Conservation (phyloP, 2,329 filamentous ascomycete species). For the Bipolaris sorokiniana region DNA sequence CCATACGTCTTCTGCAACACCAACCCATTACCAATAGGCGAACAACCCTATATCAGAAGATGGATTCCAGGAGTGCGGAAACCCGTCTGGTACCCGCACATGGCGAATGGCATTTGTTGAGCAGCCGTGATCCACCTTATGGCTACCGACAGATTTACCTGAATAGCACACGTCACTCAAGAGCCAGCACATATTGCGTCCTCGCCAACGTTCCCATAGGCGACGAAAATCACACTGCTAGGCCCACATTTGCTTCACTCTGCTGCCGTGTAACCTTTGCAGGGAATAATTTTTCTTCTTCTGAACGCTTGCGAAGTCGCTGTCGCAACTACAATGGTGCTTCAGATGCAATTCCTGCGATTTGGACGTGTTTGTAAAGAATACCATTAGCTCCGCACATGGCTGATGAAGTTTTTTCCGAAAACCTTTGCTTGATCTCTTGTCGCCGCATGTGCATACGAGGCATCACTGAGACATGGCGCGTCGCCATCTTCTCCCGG, state of each 20-base stretch:
- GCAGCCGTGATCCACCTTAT: conserved; percentile 4
- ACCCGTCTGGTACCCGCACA: conserved; percentile 1
- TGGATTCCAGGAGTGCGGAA: conserved; percentile 1
- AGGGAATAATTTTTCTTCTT: background rate
- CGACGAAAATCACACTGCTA: background rate
- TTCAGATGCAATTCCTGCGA: background rate
- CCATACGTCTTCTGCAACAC: background rate
- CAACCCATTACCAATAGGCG: no score
- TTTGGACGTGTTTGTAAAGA: background rate
- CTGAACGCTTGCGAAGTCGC: background rate
- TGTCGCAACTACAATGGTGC: background rate
- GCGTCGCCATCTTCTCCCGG: background rate
- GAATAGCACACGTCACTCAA: conserved; percentile 1
- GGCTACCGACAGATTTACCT: conserved; percentile 4
- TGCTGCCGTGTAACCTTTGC: background rate
- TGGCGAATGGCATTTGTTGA: conserved; percentile 14
- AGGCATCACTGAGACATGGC: conserved; percentile 10
- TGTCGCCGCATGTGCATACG: background rate
- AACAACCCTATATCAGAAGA: background rate
- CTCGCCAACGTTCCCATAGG: background rate
- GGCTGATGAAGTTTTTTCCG: background rate
- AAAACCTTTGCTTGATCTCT: background rate
- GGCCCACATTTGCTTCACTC: background rate
- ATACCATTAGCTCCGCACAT: background rate
- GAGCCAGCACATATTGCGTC: background rate